Base-by-base conservation (phyloP, 352 stramenopile species). In the Phytophthora palmivora region DNA sequence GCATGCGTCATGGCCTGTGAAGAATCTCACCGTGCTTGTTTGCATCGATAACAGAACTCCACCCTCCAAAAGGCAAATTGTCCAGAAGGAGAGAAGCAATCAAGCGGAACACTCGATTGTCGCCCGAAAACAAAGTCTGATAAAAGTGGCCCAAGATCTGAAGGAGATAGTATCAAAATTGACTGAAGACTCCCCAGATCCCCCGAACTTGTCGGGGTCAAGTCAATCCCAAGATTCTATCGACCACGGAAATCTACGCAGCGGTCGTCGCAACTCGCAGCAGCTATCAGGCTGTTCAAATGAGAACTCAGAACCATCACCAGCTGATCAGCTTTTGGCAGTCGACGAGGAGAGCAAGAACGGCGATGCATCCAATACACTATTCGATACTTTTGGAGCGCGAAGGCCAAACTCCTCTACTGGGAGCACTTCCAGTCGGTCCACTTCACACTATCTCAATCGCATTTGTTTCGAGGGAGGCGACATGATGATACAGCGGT, bases 181-280 rank as follows among this genome's bases (percentile, higher is more conserved):
- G 12, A 14, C 11, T 12, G 43, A 56, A 38, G 32, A 14, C 30
- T 37, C 52, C 0, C n/a, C 21, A 14, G 28, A 41, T 15, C 19
- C 6, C 2, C 28, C 42, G 0, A 62, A 48, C 18, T 34, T 68
- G 22, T 76, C 62, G 6, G 67, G 56, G 21, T 72, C 67, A 2
- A 72, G 67, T 41, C 62, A 73, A 18, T 76, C 68, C 1, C 68
- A 74, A 58, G 68, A 76, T 26, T 76, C 63, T 16, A 60, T 70
- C 9, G 63, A 72, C 28, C 24, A 32, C 16, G 60, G 34, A 15
- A 32, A 41, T 15, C 19, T 62, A 16, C 55, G 30, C n/a, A 57
- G 9, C 4, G 19, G 26, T 49, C 63, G 43, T 8, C 50, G 56
- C 2, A 44, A 18, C 28, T 74, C 59, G 28, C 62, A 72, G 47